These are phyloP conservation scores for Prototheca cutis DNA, from an alignment of 163 green algal genomes.

Conservation along the genomic window DNA sequence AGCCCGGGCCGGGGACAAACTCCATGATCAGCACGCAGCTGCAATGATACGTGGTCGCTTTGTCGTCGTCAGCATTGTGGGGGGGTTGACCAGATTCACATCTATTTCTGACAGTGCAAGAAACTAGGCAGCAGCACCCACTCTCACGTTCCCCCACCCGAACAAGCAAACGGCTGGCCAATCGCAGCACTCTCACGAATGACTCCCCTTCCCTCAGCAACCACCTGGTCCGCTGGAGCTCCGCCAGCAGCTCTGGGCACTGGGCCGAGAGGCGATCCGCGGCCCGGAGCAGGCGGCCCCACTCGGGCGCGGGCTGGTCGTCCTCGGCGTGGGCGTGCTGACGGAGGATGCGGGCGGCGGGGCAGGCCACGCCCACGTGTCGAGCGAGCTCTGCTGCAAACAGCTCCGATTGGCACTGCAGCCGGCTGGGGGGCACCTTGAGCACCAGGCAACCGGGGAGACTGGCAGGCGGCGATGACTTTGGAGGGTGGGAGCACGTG, in stretches of 20 bases:
- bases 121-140: no score
- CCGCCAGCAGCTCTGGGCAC: conserved; percentile 17
- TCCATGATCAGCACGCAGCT: conserved; percentile 58
- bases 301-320: conserved; percentile 33
- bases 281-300: conserved; percentile 24
- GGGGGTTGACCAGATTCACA: not conserved
- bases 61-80: no score
- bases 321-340: conserved; percentile 13
- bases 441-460: conserved; percentile 33
- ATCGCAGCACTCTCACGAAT: not conserved
- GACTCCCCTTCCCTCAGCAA: not conserved
- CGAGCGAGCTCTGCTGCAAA: conserved; percentile 73
- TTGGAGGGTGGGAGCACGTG: no score
- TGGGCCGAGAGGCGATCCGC: conserved; percentile 5
- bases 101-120: not conserved
- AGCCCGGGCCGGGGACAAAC: conserved; percentile 40
- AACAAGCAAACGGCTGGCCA: not conserved
- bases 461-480: not conserved
- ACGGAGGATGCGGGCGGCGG: conserved; percentile 56
- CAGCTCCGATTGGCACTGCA: conserved; percentile 62
- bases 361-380: conserved; percentile 54
- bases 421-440: conserved; percentile 36
- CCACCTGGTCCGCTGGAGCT: conserved; percentile 14
- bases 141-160: no score
- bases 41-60: not conserved